Percentiles rank a stretch among this genome's conserved stretches.
Evolutionary conservation across 2,329 filamentous ascomycete species (phyloP).

Genomic region (Elsinoe fawcettii): DNA sequence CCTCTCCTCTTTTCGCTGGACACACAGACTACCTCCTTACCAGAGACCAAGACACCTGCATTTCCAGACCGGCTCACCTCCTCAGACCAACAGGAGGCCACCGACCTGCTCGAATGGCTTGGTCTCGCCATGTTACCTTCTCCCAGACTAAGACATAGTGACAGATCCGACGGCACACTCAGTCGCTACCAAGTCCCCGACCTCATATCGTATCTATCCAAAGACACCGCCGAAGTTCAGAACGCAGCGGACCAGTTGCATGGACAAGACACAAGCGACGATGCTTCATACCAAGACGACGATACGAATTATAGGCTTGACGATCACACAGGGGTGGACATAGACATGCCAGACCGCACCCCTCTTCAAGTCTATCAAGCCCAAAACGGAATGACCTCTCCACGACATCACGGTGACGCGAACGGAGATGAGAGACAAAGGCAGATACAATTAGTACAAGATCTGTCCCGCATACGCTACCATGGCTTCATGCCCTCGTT

Average conservation of each 20-base stretch:
- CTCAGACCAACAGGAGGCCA: constrained; percentile 54
- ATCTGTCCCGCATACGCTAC: constrained; percentile 30
- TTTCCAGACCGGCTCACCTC: constrained; percentile 29
- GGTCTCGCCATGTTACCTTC: constrained; percentile 59
- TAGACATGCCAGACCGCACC: background rate
- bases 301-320: background rate
- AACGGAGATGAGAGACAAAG: background rate
- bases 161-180: constrained; percentile 60
- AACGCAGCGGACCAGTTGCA: background rate
- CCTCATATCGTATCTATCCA: background rate
- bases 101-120: constrained; percentile 66
- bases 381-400: background rate
- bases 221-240: background rate
- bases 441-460: constrained; percentile 1
- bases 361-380: background rate
- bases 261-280: background rate
- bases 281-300: no score
- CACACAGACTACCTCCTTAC: background rate
- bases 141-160: constrained; percentile 50
- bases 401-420: background rate
- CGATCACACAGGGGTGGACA: background rate
- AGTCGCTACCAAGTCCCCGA: constrained; percentile 57
- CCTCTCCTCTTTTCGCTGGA: background rate
- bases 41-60: background rate
- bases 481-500: constrained; percentile 35